Percentiles rank a stretch among this genome's conserved stretches.
Evolutionary conservation across 257 asterid species (phyloP).

Genomic region (Buddleja alternifolia): DNA sequence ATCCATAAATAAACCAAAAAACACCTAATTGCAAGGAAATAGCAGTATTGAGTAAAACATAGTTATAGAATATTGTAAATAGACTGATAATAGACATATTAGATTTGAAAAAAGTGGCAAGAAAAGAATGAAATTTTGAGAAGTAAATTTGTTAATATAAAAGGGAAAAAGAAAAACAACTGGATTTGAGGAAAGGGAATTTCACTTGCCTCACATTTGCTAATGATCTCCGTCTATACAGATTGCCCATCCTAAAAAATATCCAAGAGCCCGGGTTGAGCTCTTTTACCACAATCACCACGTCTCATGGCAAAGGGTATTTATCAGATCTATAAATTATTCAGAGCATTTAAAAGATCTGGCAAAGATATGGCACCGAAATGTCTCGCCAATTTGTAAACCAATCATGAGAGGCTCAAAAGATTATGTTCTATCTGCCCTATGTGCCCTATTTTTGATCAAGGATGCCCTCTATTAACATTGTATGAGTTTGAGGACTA

Average conservation of each 20-base stretch:
- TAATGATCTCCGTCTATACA: neutral
- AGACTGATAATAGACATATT: neutral
- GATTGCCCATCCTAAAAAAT: neutral
- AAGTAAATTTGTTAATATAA: neutral
- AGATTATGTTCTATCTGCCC: no score
- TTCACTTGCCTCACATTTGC: slow-evolving; percentile 7
- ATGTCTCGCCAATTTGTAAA: no score
- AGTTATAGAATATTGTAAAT: neutral
- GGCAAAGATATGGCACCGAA: neutral
- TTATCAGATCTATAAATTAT: neutral
- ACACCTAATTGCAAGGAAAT: neutral
- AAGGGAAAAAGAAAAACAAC: neutral
- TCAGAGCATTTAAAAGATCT: slow-evolving; percentile 1
- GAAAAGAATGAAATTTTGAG: neutral
- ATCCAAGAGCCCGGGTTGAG: neutral
- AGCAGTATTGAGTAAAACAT: neutral
- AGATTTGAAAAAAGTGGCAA: neutral
- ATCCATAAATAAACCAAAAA: no score
- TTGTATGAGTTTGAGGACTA: no score
- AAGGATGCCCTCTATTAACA: no score
- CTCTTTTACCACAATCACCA: slow-evolving; percentile 18
- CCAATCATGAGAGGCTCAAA: no score
- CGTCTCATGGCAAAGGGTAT: neutral
- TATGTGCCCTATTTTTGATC: no score
- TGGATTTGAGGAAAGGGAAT: neutral